Conservation (phyloP, 2,329 filamentous ascomycete species). For the Aspergillus transmontanensis region DNA sequence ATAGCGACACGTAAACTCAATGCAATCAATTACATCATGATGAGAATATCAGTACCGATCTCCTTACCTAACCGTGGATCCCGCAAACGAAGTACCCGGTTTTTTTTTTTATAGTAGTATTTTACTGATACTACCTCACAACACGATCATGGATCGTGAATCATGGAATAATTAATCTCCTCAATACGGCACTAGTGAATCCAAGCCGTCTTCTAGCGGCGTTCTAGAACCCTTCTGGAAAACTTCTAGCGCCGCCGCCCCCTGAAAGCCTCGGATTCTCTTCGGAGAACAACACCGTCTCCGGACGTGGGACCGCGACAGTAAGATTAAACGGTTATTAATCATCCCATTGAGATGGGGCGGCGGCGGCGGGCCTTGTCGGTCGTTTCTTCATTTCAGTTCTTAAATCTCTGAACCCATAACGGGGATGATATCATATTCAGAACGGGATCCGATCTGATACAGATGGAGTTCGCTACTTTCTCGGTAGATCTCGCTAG, state of each 20-base stretch:
- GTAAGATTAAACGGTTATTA: constrained; percentile 4
- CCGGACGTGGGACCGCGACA: background rate
- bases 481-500: constrained; percentile 4
- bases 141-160: background rate
- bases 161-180: background rate
- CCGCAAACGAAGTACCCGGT: background rate
- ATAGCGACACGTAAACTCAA: background rate
- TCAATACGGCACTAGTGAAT: background rate
- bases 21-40: constrained; percentile 1
- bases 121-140: background rate
- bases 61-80: background rate
- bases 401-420: background rate
- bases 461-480: background rate
- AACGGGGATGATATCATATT: background rate
- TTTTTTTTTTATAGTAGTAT: background rate
- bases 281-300: constrained; percentile 2
- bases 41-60: constrained; percentile 1
- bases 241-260: constrained; percentile 28
- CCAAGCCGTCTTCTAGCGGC: constrained; percentile 24
- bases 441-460: background rate
- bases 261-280: background rate
- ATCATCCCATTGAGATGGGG: constrained; percentile 1
- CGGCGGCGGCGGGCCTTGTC: background rate
- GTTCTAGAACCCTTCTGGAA: constrained; percentile 38
- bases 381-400: background rate